Percentiles rank a stretch among this genome's conserved stretches.
phyloP scores from a whole-genome alignment of 352 stramenopile genomes.

The Pythium folliculosum region DNA sequence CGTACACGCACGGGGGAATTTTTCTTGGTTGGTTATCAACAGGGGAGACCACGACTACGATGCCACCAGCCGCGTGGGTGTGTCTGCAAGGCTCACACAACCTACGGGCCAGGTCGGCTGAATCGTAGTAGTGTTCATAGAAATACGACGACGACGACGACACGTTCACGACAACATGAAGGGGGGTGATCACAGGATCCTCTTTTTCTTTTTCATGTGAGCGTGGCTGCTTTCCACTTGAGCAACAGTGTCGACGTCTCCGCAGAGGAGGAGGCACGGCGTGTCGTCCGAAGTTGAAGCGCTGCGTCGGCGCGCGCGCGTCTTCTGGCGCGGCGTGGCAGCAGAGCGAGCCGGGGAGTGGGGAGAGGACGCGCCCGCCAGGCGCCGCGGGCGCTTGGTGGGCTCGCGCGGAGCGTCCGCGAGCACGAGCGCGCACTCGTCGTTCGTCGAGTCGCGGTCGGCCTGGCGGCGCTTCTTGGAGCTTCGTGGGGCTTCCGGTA shows the following conservation, averaged over 20 bases:
- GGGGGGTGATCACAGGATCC: constrained; percentile 21
- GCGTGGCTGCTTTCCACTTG: constrained; percentile 49
- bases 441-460: neutral
- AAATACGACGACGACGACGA: neutral
- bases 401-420: constrained; percentile 3
- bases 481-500: constrained; percentile 25
- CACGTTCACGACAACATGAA: constrained; percentile 13
- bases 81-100: neutral
- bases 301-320: constrained; percentile 19
- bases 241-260: constrained; percentile 34
- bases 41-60: neutral
- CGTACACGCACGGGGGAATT: neutral
- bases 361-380: neutral
- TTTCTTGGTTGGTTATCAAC: neutral
- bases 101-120: neutral
- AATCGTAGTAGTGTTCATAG: neutral
- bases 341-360: constrained; percentile 1
- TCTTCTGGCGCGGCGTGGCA: constrained; percentile 15
- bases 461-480: neutral
- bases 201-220: constrained; percentile 36
- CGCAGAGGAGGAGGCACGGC: constrained; percentile 5
- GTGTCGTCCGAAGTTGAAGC: constrained; percentile 15
- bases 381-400: constrained; percentile 21
- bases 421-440: neutral
- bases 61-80: neutral